Evolutionary conservation across 1,284 basidiomycete genomes (phyloP), one percentile per base, ranked within the genome.

Genomic region (Hypsizygus ulmarius): DNA sequence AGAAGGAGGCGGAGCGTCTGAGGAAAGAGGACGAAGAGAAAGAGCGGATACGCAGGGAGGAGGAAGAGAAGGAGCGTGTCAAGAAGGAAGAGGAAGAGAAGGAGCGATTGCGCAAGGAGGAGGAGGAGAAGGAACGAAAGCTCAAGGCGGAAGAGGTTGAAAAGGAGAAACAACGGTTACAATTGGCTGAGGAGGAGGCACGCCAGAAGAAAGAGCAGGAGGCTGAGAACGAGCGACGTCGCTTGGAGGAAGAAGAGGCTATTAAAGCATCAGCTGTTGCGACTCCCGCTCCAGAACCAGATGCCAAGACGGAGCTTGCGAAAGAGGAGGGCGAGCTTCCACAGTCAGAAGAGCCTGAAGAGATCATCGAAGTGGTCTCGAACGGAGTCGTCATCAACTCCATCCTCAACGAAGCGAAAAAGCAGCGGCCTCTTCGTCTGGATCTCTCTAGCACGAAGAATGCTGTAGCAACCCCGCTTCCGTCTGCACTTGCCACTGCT

Each of bases 401-500:
- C 56, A 64, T 65, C 38, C 59, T 66, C 14, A 58, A 66, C 28
- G 63, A 71, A 10, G 60, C 66, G 43, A 64, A 68, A 33, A 71
- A 71, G 59, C 73, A 67, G 44, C 79, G 84, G n/a, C 88, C 90
- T 43, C 83, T 84, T 43, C 82, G 82, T 38, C 79, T 93, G 35
- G 84, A 93, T 58, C 77, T 90, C 45, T 75, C 79, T 8, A 70
- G 57, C 38, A 64, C 72, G 39, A 78, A 69, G 56, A 60, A 64
- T 37, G 58, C 62, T 46, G 65, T 76, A 41, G 61, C 73, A 33
- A 70, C 64, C 15, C 70, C 83, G 35, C 75, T 80, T 25, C 79
- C 79, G 12, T 87, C 85, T 34, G 85, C 87, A 6, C 75, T 90
- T 32, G 77, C 81, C 29, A 82, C 84, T 25, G 91, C 91, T 28